Base-by-base conservation (phyloP, 805 yeast genomes). In the Pichia exigua region DNA sequence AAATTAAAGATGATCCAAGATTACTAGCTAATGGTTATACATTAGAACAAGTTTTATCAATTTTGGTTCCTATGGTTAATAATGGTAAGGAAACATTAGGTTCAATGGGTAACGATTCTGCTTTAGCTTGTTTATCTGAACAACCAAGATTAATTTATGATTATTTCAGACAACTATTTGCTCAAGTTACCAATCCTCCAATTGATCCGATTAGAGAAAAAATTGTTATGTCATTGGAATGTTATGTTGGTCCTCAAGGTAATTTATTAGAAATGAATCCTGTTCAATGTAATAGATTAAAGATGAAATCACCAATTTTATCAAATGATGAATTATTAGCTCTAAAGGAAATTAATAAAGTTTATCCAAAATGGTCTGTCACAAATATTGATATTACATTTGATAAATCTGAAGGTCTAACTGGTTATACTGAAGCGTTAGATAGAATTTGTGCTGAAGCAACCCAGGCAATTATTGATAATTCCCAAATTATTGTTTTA, bases 171-270 rank as follows among this genome's bases (percentile, higher is more conserved):
- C 96, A 92, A 69, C 77, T 92, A 64, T 92, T 92, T 73, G 99
- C 99, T 21, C 99, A 92, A 72, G 99, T 92, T 51, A 92, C 99
- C 32, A 92, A 92, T 72, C 99, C 99, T 52, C 98, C 99, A 47
- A 94, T 92, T 65, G 99, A 92, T 68, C 98, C 99, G 48, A 94
- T 92, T 61, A 84, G 98, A 69, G 99, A 92, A 73, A 84, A 85
- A 54, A 87, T 92, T 60, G 98, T 94, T 64, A 92, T 92, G 99
- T 88, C 97, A 13, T 77, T 94, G 59, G 97, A 92, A 69, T 92
- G 99, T 72, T 89, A 87, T 69, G 83, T 92, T 63, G 99, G 99
- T 51, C 98, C 98, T n/a, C 98, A 94, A 70, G 98, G 96, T 53
- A 92, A 92, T 67, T 72, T 92, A 58, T 78, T 92, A 64, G 98